phyloP scores from a whole-genome alignment of 805 yeast species.

The Candida succiphila region DNA sequence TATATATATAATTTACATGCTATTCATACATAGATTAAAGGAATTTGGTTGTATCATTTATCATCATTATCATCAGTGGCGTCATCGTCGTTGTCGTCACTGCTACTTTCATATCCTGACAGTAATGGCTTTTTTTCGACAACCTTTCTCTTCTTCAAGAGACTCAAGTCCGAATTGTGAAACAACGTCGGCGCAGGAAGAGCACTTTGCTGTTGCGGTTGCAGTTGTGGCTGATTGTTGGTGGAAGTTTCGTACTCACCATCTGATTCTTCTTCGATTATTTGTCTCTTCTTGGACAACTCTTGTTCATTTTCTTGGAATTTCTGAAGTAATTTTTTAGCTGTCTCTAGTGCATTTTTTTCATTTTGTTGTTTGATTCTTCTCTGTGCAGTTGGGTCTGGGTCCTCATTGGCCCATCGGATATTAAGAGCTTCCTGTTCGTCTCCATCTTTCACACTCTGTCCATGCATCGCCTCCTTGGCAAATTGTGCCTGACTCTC shows the following conservation, averaged over 20 bases:
- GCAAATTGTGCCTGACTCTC: conserved; percentile 89
- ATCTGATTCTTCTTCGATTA: conserved; percentile 16
- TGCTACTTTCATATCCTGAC: conserved; percentile 4
- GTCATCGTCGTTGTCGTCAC: conserved; percentile 4
- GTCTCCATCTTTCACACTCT: conserved; percentile 39
- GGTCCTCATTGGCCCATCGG: conserved; percentile 88
- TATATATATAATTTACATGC: neutral
- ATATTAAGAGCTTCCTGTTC: conserved; percentile 58
- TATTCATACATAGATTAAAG: neutral
- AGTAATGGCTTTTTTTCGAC: neutral
- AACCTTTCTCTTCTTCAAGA: conserved; percentile 3
- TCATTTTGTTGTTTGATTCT: conserved; percentile 40
- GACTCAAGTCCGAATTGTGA: conserved; percentile 3
- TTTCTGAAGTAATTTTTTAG: conserved; percentile 29
- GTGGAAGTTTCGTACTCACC: conserved; percentile 1
- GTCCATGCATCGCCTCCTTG: conserved; percentile 88
- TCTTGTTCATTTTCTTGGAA: conserved; percentile 19
- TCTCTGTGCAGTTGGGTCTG: conserved; percentile 55
- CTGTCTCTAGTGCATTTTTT: conserved; percentile 43
- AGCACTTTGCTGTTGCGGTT: neutral
- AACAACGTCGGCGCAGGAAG: conserved; percentile 1
- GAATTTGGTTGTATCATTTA: too few relatives aligned
- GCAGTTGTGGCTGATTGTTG: neutral
- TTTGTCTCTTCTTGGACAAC: conserved; percentile 9
- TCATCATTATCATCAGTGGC: neutral